These are phyloP conservation scores for Coemansia umbellata DNA, from an alignment of 192 early-diverging fungal species.

Conservation along the genomic window DNA sequence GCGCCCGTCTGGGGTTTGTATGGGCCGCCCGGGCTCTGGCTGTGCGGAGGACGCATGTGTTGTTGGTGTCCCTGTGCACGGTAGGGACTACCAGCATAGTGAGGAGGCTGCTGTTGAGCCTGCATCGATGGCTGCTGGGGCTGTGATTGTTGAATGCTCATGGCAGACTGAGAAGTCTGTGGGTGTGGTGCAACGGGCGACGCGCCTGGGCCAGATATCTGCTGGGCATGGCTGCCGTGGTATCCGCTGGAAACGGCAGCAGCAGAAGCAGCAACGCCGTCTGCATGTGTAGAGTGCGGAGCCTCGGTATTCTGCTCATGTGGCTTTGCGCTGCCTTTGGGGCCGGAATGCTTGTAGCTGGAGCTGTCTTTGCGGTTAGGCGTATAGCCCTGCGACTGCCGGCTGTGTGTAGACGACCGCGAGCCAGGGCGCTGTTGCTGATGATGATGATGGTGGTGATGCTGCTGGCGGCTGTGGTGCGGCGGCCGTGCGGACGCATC, in stretches of 20 bases:
- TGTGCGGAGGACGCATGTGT: slow-evolving; percentile 43
- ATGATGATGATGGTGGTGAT: slow-evolving; percentile 20
- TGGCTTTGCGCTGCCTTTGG: slow-evolving; percentile 30
- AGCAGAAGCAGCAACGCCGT: slow-evolving; percentile 4
- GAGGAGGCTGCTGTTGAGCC: slow-evolving; percentile 3
- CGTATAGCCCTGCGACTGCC: slow-evolving; percentile 35
- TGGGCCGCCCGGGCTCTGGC: slow-evolving; percentile 23
- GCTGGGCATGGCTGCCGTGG: slow-evolving; percentile 5
- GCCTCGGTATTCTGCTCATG: slow-evolving; percentile 19
- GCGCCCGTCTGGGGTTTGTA: slow-evolving; percentile 45
- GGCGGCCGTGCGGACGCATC: slow-evolving; percentile 4
- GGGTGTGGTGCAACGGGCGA: slow-evolving; percentile 10
- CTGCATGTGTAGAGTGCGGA: background rate
- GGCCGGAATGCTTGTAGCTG: slow-evolving; percentile 29
- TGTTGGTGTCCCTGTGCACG: slow-evolving; percentile 37
- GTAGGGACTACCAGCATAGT: slow-evolving; percentile 33
- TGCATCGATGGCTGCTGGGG: slow-evolving; percentile 2
- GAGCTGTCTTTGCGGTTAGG: slow-evolving; percentile 23
- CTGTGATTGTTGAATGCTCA: slow-evolving; percentile 19
- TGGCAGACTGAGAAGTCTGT: too few relatives aligned
- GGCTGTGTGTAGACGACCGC: slow-evolving; percentile 36
- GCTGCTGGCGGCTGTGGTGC: slow-evolving; percentile 23
- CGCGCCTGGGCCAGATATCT: slow-evolving; percentile 20
- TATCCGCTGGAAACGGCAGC: too few relatives aligned
- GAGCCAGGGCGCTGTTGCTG: slow-evolving; percentile 42